phyloP scores from a whole-genome alignment of 352 stramenopile genomes.

The Pythium myriotylum region DNA sequence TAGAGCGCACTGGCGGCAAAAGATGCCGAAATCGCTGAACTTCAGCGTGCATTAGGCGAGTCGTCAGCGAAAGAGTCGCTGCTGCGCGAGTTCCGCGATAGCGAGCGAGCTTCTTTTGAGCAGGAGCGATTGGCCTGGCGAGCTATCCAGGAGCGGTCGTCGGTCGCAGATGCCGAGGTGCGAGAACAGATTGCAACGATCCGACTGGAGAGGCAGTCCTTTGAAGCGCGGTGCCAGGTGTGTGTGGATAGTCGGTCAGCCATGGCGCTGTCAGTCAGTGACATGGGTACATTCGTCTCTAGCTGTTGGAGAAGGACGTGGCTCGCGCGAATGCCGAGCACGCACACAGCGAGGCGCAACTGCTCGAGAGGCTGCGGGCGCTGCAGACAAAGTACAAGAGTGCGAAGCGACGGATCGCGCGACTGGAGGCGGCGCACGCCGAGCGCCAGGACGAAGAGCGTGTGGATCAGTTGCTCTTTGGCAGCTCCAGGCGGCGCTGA shows the following conservation, averaged over 20 bases:
- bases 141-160: conserved; percentile 3
- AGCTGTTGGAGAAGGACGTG: conserved; percentile 2
- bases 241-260: not conserved
- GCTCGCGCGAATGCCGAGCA: not conserved
- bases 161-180: conserved; percentile 2
- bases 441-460: conserved; percentile 27
- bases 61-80: conserved; percentile 29
- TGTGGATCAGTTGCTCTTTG: conserved; percentile 22
- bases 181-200: conserved; percentile 3
- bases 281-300: not conserved
- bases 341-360: conserved; percentile 4
- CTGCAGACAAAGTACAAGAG: conserved; percentile 10
- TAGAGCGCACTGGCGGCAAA: conserved; percentile 11
- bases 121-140: conserved; percentile 29
- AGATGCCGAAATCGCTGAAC: conserved; percentile 27
- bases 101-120: conserved; percentile 34
- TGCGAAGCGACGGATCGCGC: conserved; percentile 6
- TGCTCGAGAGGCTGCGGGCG: conserved; percentile 2
- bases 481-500: conserved; percentile 1
- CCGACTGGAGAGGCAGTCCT: conserved; percentile 19
- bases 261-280: not conserved
- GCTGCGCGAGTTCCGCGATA: conserved; percentile 29
- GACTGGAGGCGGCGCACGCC: conserved; percentile 3
- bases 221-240: conserved; percentile 15
- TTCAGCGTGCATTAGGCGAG: conserved; percentile 32